phyloP scores from a whole-genome alignment of 2,329 filamentous ascomycete genomes.

The Arthrinium phaeospermum region DNA sequence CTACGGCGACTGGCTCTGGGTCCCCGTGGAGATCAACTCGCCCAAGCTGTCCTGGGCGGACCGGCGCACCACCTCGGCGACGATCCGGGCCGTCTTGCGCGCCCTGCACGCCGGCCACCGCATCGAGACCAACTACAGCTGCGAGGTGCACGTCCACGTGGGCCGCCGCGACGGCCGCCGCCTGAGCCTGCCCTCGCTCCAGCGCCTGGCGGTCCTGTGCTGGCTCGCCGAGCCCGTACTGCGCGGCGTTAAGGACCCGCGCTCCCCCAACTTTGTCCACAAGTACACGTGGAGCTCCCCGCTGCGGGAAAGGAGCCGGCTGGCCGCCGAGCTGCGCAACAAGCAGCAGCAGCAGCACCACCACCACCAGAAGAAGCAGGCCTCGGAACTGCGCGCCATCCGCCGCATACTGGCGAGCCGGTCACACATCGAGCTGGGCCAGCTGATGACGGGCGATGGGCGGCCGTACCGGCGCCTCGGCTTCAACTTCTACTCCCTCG shows the following conservation, averaged over 20 bases:
- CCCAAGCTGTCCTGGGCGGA: constrained; percentile 40
- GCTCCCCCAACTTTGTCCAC: constrained; percentile 44
- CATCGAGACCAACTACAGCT: constrained; percentile 43
- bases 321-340: constrained; percentile 30
- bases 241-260: constrained; percentile 43
- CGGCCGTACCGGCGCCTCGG: constrained; percentile 43
- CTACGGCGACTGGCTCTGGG: constrained; percentile 37
- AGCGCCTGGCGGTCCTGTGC: constrained; percentile 41
- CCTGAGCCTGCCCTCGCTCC: constrained; percentile 41
- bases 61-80: constrained; percentile 20
- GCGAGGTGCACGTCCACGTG: constrained; percentile 47
- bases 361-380: neutral
- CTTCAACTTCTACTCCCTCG: constrained; percentile 49
- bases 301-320: constrained; percentile 39
- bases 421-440: constrained; percentile 40
- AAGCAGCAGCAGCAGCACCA: neutral
- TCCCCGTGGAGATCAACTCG: constrained; percentile 45
- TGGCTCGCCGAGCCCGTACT: constrained; percentile 46
- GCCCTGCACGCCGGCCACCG: constrained; percentile 32
- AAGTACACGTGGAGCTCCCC: constrained; percentile 46
- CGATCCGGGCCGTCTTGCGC: constrained; percentile 34
- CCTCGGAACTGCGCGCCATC: constrained; percentile 27
- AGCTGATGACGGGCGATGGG: constrained; percentile 41
- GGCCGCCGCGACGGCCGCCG: constrained; percentile 41
- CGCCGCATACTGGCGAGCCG: constrained; percentile 37